phyloP scores from a whole-genome alignment of 1,284 basidiomycete species.

The Malassezia yamatoensis region DNA sequence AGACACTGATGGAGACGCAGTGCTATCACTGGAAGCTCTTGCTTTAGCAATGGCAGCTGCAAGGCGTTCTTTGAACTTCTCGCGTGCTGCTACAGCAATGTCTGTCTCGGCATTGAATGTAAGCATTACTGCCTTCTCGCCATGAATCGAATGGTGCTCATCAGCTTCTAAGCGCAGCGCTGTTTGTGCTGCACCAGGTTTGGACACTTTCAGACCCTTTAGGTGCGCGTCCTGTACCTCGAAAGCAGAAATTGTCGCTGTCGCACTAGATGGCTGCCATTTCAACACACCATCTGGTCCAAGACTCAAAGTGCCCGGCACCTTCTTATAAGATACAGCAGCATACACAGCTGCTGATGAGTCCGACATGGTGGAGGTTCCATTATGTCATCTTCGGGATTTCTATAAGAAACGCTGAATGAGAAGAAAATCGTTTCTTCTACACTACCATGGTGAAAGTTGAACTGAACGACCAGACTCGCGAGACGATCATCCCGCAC shows the following conservation, averaged over 20 bases:
- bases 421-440: not conserved
- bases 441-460: not conserved
- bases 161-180: constrained; percentile 31
- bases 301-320: constrained; percentile 27
- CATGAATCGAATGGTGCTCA: constrained; percentile 20
- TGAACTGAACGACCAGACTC: not conserved
- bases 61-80: constrained; percentile 31
- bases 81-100: constrained; percentile 24
- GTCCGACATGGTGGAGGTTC: constrained; percentile 1
- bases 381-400: not conserved
- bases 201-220: constrained; percentile 29
- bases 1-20: no score
- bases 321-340: constrained; percentile 24
- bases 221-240: constrained; percentile 21
- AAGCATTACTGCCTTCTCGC: constrained; percentile 24
- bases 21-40: not conserved
- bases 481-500: not conserved
- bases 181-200: constrained; percentile 30
- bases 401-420: not conserved
- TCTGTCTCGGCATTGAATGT: constrained; percentile 29
- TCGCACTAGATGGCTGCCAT: constrained; percentile 26
- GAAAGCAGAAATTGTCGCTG: constrained; percentile 22
- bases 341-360: constrained; percentile 10
- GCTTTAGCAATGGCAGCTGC: constrained; percentile 23
- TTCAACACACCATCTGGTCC: constrained; percentile 17